Evolutionary conservation across 371 early-diverging fungal genomes (phyloP), one percentile per base, ranked within the genome.

Genomic region (Synchytrium microbalum): DNA sequence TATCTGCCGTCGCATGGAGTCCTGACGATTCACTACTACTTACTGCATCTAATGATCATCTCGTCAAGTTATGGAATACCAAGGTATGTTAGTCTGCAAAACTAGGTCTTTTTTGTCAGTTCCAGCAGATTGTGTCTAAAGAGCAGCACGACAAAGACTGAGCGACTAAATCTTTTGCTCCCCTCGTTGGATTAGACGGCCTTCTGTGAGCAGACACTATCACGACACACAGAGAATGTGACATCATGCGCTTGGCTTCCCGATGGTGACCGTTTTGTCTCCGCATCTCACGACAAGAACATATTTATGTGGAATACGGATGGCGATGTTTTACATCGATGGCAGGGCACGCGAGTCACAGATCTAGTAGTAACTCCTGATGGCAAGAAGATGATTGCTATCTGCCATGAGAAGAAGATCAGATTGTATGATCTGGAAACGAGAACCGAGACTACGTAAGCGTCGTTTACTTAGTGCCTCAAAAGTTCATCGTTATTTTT

Each of bases 1-100:
- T 87, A 0, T 80, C 92, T 2, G 91, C 84, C 62, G 78, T 93
- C 60, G 86, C 92, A 2, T 98, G 96, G 96, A 92, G 91, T 57
- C 95, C 93, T 0, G 85, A 95, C 70, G 88, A 88, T 70, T 72
- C 75, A 16, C 70, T 73, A 29, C 66, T 98, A 8, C 71, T 95
- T 29, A 86, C 92, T 0, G 89, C 88, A 63, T 87, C 92, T 16
- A 87, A 81, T 62, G 96, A 98, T 68, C 75, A 75, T 61, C 77
- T 75, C 0, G 70, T 93, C 33, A 81, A 85, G 27, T 73, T 95
- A 27, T 98, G 97, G 97, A 82, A 90, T 68, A 80, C 85, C 3
- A 69, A 75, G 76, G 92, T 91, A 51, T 51, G 14, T 13, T 51
- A 51, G n/a, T 51, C 51, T 51, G 51, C 13, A n/a, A 51, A 51